Evolutionary conservation across 345 rosid genomes (phyloP).

Genomic region (Bruguiera parviflora): DNA sequence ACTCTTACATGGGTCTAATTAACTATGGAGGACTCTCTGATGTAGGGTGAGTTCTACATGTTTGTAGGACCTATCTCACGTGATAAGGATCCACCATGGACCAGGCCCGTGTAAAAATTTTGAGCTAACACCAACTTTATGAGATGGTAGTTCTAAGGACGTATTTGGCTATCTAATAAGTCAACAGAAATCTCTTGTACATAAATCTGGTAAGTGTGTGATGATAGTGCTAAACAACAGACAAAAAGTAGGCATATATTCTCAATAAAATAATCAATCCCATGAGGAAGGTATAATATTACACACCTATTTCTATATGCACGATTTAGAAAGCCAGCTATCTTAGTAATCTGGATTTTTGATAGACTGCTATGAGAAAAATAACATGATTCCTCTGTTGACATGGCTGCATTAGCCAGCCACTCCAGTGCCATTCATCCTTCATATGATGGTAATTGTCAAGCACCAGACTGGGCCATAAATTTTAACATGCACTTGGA

Average conservation of each 20-base stretch:
- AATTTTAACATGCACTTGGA: conserved; percentile 10
- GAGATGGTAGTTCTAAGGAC: too few relatives aligned
- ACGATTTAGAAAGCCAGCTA: neutral
- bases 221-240: neutral
- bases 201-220: too few relatives aligned
- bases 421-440: neutral
- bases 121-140: too few relatives aligned
- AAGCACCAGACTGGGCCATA: neutral
- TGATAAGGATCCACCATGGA: too few relatives aligned
- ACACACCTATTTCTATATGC: neutral
- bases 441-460: neutral
- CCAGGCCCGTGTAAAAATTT: too few relatives aligned
- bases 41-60: too few relatives aligned
- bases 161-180: too few relatives aligned
- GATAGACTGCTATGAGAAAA: neutral
- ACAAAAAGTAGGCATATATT: neutral
- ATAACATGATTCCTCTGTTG: neutral
- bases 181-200: too few relatives aligned
- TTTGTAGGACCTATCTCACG: too few relatives aligned
- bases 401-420: conserved; percentile 1
- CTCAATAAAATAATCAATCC: neutral
- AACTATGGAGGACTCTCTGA: too few relatives aligned
- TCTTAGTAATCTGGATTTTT: neutral
- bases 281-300: conserved; percentile 7
- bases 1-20: too few relatives aligned